Evolutionary conservation across 2,329 filamentous ascomycete species (phyloP).

Genomic region (Aspergillus amoenus): DNA sequence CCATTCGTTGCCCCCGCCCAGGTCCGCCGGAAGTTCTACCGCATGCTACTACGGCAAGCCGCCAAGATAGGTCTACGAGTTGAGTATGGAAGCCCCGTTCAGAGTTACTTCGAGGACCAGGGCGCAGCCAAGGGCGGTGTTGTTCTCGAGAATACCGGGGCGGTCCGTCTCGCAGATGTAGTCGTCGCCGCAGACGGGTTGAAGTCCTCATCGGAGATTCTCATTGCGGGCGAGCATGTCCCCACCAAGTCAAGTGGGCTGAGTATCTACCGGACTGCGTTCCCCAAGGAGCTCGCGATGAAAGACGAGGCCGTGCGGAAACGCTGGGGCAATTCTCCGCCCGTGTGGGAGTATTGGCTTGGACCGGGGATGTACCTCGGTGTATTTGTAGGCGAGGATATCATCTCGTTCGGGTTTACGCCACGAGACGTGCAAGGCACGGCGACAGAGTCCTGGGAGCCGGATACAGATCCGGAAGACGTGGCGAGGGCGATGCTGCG

Average conservation of each 20-base stretch:
- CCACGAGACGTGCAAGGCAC: conserved; percentile 7
- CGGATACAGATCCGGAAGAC: conserved; percentile 10
- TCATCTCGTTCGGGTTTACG: conserved; percentile 7
- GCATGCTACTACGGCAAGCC: conserved; percentile 24
- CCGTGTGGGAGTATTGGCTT: conserved; percentile 8
- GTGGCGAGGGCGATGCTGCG: conserved; percentile 14
- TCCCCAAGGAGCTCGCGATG: conserved; percentile 17
- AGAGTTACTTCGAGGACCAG: conserved; percentile 25
- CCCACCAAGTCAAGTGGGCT: conserved; percentile 12
- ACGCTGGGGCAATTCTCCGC: conserved; percentile 1
- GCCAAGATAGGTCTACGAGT: conserved; percentile 27
- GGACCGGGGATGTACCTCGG: conserved; percentile 10
- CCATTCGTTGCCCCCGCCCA: conserved; percentile 12
- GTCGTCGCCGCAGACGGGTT: conserved; percentile 11
- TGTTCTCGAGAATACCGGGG: neutral
- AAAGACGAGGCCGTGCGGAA: conserved; percentile 14
- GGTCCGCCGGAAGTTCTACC: conserved; percentile 15
- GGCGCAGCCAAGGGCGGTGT: neutral
- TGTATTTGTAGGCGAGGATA: neutral
- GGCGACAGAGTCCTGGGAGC: conserved; percentile 13
- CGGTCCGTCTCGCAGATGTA: conserved; percentile 5
- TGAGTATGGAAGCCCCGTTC: conserved; percentile 29
- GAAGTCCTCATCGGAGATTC: conserved; percentile 3
- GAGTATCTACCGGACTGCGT: conserved; percentile 15
- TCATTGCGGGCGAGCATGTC: conserved; percentile 2